These are phyloP conservation scores for Mucor circinelloides DNA, from an alignment of 371 early-diverging fungal genomes.

Conservation along the genomic window DNA sequence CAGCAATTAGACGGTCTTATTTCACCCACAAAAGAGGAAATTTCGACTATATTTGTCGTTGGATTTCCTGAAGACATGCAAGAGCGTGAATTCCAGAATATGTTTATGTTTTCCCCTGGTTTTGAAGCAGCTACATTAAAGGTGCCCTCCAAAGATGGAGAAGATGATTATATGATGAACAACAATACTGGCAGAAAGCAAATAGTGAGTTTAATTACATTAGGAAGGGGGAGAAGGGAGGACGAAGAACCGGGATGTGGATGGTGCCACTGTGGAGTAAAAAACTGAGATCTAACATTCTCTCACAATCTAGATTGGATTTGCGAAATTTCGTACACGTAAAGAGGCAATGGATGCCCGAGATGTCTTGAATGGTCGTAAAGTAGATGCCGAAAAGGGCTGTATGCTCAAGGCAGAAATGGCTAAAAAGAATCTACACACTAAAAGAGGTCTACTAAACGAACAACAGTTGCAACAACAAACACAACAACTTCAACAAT, in stretches of 20 bases:
- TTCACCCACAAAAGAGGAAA: slow-evolving; percentile 47
- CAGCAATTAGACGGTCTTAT: slow-evolving; percentile 14
- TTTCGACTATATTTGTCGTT: slow-evolving; percentile 94
- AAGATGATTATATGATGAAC: slow-evolving; percentile 44
- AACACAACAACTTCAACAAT: slow-evolving; percentile 28
- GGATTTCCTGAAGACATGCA: slow-evolving; percentile 96
- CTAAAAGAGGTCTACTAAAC: slow-evolving; percentile 49
- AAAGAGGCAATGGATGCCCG: slow-evolving; percentile 85
- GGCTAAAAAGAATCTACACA: slow-evolving; percentile 92
- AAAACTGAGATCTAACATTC: slow-evolving; percentile 2
- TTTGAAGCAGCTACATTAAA: slow-evolving; percentile 93
- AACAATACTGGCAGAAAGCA: slow-evolving; percentile 65
- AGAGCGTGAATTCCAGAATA: slow-evolving; percentile 95
- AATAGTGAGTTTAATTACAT: slow-evolving; percentile 65
- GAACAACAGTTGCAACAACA: slow-evolving; percentile 18
- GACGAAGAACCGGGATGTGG: background rate
- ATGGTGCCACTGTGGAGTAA: background rate
- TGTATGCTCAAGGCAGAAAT: slow-evolving; percentile 90
- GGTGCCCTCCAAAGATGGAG: slow-evolving; percentile 60
- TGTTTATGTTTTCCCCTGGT: slow-evolving; percentile 92
- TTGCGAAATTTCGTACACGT: slow-evolving; percentile 89
- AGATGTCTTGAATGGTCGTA: slow-evolving; percentile 81
- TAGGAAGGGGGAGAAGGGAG: background rate
- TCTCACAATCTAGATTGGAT: slow-evolving; percentile 72
- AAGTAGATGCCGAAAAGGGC: slow-evolving; percentile 83